phyloP scores from a whole-genome alignment of 495 filamentous ascomycete genomes.

The Podospora didyma region DNA sequence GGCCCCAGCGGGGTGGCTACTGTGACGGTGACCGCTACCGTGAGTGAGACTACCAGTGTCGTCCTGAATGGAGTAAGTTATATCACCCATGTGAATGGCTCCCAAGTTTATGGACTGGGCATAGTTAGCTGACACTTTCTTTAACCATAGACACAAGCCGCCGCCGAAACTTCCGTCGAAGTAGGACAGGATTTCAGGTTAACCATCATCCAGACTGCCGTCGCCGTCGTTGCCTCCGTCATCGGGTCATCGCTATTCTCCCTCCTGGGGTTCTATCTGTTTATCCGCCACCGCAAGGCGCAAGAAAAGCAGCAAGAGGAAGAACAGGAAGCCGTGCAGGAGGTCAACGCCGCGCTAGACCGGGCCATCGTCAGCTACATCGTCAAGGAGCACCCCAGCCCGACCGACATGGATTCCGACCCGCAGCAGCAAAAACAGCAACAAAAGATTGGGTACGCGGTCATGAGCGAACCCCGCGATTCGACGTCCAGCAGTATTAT shows the following conservation, averaged over 20 bases:
- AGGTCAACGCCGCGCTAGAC: conserved; percentile 21
- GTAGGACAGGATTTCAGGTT: background rate
- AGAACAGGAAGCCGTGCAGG: conserved; percentile 21
- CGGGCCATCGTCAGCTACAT: conserved; percentile 29
- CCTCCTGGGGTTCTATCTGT: conserved; percentile 20
- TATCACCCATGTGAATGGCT: background rate
- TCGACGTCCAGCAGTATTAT: background rate
- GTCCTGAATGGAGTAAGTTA: conserved; percentile 4
- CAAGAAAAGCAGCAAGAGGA: conserved; percentile 10
- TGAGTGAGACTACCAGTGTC: background rate
- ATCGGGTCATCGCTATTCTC: conserved; percentile 19
- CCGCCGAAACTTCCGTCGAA: background rate
- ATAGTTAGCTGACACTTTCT: background rate
- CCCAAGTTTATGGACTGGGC: background rate
- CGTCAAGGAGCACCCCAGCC: conserved; percentile 21
- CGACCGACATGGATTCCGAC: background rate
- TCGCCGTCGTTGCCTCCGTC: conserved; percentile 17
- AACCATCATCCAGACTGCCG: conserved; percentile 9
- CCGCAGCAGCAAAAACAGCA: too few relatives aligned
- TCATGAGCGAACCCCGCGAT: conserved; percentile 1
- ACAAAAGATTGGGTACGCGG: conserved; percentile 2
- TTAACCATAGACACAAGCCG: background rate
- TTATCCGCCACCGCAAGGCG: conserved; percentile 12
- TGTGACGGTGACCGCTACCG: background rate
- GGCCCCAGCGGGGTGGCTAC: conserved; percentile 1